A percentile compares a stretch with the other conserved stretches of the same genome.
Conservation (phyloP, 495 filamentous ascomycete genomes). For the Parmelia sp. region DNA sequence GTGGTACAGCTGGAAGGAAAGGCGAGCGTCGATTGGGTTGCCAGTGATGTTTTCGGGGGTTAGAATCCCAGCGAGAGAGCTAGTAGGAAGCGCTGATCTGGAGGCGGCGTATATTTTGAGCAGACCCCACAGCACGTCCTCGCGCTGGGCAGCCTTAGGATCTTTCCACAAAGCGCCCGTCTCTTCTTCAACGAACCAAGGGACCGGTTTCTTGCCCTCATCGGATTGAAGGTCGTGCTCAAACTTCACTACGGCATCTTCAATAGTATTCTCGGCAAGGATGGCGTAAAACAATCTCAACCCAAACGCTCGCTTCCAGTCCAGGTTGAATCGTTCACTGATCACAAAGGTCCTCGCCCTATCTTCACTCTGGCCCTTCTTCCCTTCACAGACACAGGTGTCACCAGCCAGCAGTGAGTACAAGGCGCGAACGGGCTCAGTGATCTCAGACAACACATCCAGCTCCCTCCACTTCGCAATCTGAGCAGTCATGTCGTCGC, state of each 20-base stretch:
- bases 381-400: slow-evolving; percentile 69
- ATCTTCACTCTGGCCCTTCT: slow-evolving; percentile 66
- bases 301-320: slow-evolving; percentile 91
- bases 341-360: slow-evolving; percentile 68
- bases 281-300: slow-evolving; percentile 82
- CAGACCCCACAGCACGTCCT: slow-evolving; percentile 81
- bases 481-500: slow-evolving; percentile 66
- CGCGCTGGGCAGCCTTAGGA: slow-evolving; percentile 46
- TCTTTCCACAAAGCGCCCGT: slow-evolving; percentile 44
- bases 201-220: slow-evolving; percentile 54
- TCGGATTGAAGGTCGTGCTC: slow-evolving; percentile 52
- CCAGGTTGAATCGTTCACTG: slow-evolving; percentile 70
- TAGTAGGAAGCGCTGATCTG: slow-evolving; percentile 36
- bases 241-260: slow-evolving; percentile 63
- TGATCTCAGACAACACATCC: slow-evolving; percentile 77
- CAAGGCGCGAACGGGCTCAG: slow-evolving; percentile 73
- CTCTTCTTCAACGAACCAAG: slow-evolving; percentile 51
- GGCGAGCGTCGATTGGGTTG: slow-evolving; percentile 62
- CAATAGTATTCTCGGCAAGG: slow-evolving; percentile 56
- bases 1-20: slow-evolving; percentile 74
- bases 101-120: slow-evolving; percentile 66
- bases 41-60: slow-evolving; percentile 53
- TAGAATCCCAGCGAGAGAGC: slow-evolving; percentile 51
- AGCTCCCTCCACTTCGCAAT: slow-evolving; percentile 76
- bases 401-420: slow-evolving; percentile 89